These are phyloP conservation scores for Alternaria gansuensis DNA, from an alignment of 2,329 filamentous ascomycete genomes.

Conservation along the genomic window DNA sequence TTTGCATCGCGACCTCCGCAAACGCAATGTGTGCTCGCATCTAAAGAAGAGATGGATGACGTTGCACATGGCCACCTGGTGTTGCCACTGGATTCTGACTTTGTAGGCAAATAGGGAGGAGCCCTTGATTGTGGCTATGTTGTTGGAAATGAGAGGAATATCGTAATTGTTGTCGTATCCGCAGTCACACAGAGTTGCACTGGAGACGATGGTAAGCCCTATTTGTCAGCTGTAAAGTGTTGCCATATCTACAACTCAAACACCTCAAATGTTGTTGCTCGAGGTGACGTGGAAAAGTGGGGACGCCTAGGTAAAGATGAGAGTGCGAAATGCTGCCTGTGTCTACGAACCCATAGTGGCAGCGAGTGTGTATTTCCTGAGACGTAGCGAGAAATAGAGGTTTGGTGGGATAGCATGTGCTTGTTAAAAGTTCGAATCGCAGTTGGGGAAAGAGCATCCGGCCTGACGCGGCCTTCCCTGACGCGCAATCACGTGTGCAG, in stretches of 20 bases:
- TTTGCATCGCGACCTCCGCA: conserved; percentile 46
- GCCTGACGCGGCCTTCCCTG: neutral
- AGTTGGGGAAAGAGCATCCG: neutral
- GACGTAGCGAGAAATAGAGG: neutral
- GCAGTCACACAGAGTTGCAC: neutral
- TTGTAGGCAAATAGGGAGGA: neutral
- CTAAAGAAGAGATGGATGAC: conserved; percentile 42
- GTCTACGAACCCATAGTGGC: neutral
- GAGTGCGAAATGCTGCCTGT: no score
- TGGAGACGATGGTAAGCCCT: neutral
- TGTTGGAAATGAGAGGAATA: neutral
- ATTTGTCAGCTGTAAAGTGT: neutral
- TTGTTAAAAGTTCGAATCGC: neutral
- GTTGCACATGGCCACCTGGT: conserved; percentile 50
- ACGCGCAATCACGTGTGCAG: neutral
- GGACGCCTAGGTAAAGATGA: conserved; percentile 13
- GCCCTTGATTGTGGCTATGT: neutral
- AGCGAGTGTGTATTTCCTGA: neutral
- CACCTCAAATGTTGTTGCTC: neutral
- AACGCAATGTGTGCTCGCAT: conserved; percentile 43
- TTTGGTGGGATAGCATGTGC: neutral
- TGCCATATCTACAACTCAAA: conserved; percentile 3
- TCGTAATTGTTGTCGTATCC: neutral
- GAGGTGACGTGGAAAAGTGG: conserved; percentile 7
- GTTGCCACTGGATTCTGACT: neutral